Conservation (phyloP, 2,329 filamentous ascomycete genomes). For the Fusarium heterosporum region DNA sequence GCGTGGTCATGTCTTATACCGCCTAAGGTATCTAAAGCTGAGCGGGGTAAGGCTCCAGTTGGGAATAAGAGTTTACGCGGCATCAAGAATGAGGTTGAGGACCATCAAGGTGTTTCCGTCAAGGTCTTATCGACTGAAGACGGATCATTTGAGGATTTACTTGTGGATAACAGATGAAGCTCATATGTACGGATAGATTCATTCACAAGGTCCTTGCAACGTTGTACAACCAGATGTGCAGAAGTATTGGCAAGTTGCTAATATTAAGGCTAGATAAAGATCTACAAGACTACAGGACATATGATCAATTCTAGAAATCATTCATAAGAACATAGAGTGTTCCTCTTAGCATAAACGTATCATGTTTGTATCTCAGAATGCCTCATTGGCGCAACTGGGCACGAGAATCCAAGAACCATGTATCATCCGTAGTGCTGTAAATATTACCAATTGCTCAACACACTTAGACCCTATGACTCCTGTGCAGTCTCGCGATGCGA, state of each 20-base stretch:
- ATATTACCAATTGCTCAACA: too few relatives aligned
- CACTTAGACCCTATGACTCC: background rate
- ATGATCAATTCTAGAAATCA: too few relatives aligned
- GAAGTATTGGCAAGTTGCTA: too few relatives aligned
- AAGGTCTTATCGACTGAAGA: background rate
- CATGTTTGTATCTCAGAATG: too few relatives aligned
- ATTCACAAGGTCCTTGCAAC: background rate
- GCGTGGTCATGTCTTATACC: constrained; percentile 15
- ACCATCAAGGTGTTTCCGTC: constrained; percentile 30
- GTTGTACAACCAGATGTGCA: background rate
- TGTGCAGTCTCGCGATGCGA: background rate
- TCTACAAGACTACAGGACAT: too few relatives aligned
- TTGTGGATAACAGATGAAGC: background rate
- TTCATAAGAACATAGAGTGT: too few relatives aligned
- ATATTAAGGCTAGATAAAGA: too few relatives aligned
- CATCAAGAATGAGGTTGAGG: constrained; percentile 1
- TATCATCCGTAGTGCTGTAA: too few relatives aligned
- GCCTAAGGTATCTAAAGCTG: background rate
- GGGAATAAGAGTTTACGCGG: constrained; percentile 10
- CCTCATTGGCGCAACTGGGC: too few relatives aligned
- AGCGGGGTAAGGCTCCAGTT: constrained; percentile 17
- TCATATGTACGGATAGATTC: background rate
- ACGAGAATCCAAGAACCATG: too few relatives aligned
- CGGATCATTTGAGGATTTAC: too few relatives aligned
- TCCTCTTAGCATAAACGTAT: too few relatives aligned